phyloP scores from a whole-genome alignment of 768 basidiomycete genomes.

The Rhizopogon vinicolor region DNA sequence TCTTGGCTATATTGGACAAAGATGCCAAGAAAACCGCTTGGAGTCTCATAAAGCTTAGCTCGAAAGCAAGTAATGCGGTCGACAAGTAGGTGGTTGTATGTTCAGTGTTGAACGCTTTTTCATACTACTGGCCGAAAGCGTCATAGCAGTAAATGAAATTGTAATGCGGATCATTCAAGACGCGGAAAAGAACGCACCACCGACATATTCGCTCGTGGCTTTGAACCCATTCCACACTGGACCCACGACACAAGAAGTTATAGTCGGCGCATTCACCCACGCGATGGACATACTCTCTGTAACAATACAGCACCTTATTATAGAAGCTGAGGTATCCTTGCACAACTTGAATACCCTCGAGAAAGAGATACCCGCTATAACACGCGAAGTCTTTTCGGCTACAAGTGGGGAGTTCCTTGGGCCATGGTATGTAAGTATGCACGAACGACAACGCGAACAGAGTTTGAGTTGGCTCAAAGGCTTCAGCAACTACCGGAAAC shows the following conservation, averaged over 20 bases:
- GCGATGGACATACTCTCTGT: conserved; percentile 57
- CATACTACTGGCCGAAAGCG: conserved; percentile 30
- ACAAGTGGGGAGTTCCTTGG: too few relatives aligned
- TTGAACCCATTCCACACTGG: conserved; percentile 36
- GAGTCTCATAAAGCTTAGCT: conserved; percentile 54
- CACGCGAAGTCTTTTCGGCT: too few relatives aligned
- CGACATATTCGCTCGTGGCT: conserved; percentile 24
- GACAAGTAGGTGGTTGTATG: conserved; percentile 50
- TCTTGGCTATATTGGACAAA: conserved; percentile 48
- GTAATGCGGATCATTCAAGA: conserved; percentile 54
- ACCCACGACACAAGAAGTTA: conserved; percentile 37
- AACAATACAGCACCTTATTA: conserved; percentile 49
- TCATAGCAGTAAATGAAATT: conserved; percentile 71
- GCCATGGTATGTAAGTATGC: too few relatives aligned
- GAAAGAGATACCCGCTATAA: too few relatives aligned
- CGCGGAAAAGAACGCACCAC: conserved; percentile 23
- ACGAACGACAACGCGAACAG: too few relatives aligned
- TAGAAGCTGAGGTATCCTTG: conserved; percentile 52
- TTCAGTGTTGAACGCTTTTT: background rate
- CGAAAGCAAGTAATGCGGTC: conserved; percentile 66
- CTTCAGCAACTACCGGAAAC: conserved; percentile 52
- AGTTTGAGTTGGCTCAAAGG: conserved; percentile 52
- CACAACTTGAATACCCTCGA: too few relatives aligned
- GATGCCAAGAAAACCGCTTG: conserved; percentile 59
- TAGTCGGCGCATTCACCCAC: conserved; percentile 51